These are phyloP conservation scores for Populus deltoides DNA, from an alignment of 345 rosid species.

Conservation along the genomic window DNA sequence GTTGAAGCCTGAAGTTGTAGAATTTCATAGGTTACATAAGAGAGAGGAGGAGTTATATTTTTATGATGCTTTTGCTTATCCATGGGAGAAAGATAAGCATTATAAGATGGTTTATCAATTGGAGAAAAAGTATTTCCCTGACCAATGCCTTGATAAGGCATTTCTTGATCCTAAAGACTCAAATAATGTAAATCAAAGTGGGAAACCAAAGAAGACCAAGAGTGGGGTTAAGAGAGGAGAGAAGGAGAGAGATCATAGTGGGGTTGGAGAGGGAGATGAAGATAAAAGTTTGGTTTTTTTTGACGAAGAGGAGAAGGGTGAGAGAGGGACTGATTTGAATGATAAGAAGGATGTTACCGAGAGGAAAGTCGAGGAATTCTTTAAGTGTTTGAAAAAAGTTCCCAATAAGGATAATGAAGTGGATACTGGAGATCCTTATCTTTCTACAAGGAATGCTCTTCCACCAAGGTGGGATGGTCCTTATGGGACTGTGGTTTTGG, in stretches of 20 bases:
- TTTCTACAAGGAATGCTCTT: conserved; percentile 66
- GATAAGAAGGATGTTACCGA: conserved; percentile 42
- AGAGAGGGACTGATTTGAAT: conserved; percentile 14
- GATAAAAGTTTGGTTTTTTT: conserved; percentile 63
- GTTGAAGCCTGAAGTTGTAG: conserved; percentile 77
- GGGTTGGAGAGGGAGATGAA: conserved; percentile 24
- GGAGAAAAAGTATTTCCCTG: conserved; percentile 96
- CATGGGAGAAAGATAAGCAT: conserved; percentile 96
- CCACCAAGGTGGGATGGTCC: conserved; percentile 92
- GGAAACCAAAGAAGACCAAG: conserved; percentile 30
- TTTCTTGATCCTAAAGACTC: conserved; percentile 64
- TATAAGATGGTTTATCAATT: conserved; percentile 94
- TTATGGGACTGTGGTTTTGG: conserved; percentile 72
- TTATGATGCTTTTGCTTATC: conserved; percentile 76
- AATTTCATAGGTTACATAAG: conserved; percentile 73
- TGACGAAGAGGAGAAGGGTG: conserved; percentile 43
- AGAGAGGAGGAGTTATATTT: conserved; percentile 90
- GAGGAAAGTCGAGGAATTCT: conserved; percentile 88
- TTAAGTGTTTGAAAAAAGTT: conserved; percentile 78
- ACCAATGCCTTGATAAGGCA: conserved; percentile 83
- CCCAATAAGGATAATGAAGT: conserved; percentile 48
- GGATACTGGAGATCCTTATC: conserved; percentile 61
- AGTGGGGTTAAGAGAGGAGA: conserved; percentile 20
- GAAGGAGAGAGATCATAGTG: conserved; percentile 11
- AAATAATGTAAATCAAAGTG: conserved; percentile 17